A percentile compares a stretch with the other conserved stretches of the same genome.
phyloP scores from a whole-genome alignment of 163 green algal species.

The Scenedesmus sp. region DNA sequence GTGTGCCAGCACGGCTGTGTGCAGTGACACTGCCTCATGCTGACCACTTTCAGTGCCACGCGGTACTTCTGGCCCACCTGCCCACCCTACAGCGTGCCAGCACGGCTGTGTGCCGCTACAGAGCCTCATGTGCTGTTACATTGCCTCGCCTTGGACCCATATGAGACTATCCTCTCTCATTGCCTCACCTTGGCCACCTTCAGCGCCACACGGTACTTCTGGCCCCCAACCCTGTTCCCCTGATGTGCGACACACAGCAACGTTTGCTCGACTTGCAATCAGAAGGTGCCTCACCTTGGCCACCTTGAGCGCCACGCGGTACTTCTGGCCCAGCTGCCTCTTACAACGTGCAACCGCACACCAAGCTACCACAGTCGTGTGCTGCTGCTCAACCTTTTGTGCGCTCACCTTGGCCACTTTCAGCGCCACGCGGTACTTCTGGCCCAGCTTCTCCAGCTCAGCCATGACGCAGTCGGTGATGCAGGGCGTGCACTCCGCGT shows the following conservation, averaged over 20 bases:
- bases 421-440: conserved; percentile 98
- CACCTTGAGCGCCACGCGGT: conserved; percentile 96
- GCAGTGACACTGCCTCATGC: conserved; percentile 64
- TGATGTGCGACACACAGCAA: no score
- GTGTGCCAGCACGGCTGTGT: background rate
- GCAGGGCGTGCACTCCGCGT: conserved; percentile 97
- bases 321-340: conserved; percentile 84
- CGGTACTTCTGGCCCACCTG: conserved; percentile 97
- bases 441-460: conserved; percentile 98
- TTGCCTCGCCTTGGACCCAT: no score
- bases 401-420: conserved; percentile 92
- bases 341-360: background rate
- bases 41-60: conserved; percentile 97
- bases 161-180: no score
- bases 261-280: background rate
- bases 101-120: no score
- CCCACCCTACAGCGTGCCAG: no score
- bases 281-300: conserved; percentile 78
- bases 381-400: background rate
- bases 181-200: conserved; percentile 92
- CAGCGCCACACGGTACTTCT: conserved; percentile 98
- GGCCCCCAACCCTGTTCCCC: conserved; percentile 58
- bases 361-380: background rate
- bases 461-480: conserved; percentile 99
- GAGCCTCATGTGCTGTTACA: no score